phyloP scores from a whole-genome alignment of 2,329 filamentous ascomycete genomes.

The Aspergillus uvarum region DNA sequence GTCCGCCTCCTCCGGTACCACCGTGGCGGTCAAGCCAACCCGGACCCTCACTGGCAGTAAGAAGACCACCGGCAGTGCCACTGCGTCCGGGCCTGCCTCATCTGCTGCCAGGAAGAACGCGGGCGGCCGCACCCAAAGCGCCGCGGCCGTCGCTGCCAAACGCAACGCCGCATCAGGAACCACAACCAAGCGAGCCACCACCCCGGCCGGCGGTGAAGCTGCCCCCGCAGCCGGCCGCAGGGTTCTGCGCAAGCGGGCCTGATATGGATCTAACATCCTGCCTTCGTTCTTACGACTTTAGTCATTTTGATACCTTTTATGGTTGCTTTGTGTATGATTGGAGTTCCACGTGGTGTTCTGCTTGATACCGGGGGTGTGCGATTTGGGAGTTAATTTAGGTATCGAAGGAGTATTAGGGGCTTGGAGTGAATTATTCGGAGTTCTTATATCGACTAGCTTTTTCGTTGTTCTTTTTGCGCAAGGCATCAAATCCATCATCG shows the following conservation, averaged over 20 bases:
- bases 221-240: constrained; percentile 34
- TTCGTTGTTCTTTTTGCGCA: too few species aligned
- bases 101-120: constrained; percentile 33
- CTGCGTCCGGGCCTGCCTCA: constrained; percentile 19
- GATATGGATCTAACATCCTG: constrained; percentile 1
- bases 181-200: constrained; percentile 35
- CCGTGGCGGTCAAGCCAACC: constrained; percentile 32
- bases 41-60: constrained; percentile 29
- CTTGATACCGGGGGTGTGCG: too few species aligned
- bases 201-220: constrained; percentile 31
- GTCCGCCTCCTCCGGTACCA: constrained; percentile 40
- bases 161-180: constrained; percentile 30
- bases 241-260: constrained; percentile 43
- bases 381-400: not conserved
- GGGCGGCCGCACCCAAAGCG: constrained; percentile 28
- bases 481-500: too few species aligned
- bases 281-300: not conserved
- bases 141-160: constrained; percentile 35
- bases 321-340: too few species aligned
- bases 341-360: too few species aligned
- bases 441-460: too few species aligned
- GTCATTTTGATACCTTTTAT: not conserved
- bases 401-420: too few species aligned
- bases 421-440: too few species aligned
- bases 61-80: constrained; percentile 27